A percentile compares a stretch with the other conserved stretches of the same genome.
These are phyloP conservation scores for Hypoxylon cercidicola DNA, from an alignment of 495 filamentous ascomycete species.

Conservation along the genomic window DNA sequence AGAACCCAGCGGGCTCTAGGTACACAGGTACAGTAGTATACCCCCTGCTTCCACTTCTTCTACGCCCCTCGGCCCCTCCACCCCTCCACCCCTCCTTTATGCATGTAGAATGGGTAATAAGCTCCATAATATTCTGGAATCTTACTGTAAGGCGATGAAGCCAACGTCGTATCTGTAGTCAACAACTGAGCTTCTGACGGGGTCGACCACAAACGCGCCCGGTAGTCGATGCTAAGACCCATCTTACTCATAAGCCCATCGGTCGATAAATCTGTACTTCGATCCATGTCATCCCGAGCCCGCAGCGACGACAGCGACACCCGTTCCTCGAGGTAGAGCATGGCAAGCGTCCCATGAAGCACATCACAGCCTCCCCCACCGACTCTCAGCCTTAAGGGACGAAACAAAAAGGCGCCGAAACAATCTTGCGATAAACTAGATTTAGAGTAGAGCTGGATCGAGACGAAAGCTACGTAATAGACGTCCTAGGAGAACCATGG, in stretches of 20 bases:
- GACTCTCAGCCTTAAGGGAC: constrained; percentile 1
- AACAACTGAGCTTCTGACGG: constrained; percentile 9
- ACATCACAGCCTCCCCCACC: not conserved
- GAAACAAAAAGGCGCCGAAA: not conserved
- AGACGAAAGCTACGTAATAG: not conserved
- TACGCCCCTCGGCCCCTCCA: constrained; percentile 15
- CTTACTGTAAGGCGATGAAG: constrained; percentile 37
- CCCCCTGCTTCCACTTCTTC: too few species aligned
- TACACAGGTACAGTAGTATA: too few species aligned
- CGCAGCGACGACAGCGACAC: not conserved
- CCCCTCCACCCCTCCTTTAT: constrained; percentile 23
- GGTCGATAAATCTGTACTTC: constrained; percentile 2
- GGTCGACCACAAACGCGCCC: not conserved
- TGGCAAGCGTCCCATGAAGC: constrained; percentile 22
- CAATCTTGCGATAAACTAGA: too few species aligned
- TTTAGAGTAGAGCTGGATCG: not conserved
- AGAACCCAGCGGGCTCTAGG: too few species aligned
- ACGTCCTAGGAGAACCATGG: constrained; percentile 8
- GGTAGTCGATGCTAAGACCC: constrained; percentile 7
- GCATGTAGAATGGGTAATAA: constrained; percentile 3
- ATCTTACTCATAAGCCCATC: constrained; percentile 30
- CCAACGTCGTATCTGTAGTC: constrained; percentile 26
- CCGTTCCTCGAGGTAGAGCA: constrained; percentile 6
- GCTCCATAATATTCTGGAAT: constrained; percentile 31
- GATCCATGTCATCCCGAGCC: not conserved